These are phyloP conservation scores for Tuber magnatum DNA, from an alignment of 495 filamentous ascomycete species.

Conservation along the genomic window DNA sequence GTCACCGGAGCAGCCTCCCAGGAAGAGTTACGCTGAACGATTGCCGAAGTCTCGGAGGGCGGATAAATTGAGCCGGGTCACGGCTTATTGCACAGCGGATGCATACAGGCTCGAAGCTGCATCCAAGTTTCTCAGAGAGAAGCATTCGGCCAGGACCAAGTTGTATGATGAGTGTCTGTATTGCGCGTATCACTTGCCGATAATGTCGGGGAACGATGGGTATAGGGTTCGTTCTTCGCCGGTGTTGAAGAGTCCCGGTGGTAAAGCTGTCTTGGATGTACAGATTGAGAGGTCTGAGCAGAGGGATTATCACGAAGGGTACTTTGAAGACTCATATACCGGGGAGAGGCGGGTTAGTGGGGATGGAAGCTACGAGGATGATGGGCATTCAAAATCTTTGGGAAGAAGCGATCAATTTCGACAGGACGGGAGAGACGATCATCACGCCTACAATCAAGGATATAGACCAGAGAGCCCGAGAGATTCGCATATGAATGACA, in stretches of 20 bases:
- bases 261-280: conserved; percentile 85
- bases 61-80: conserved; percentile 81
- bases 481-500: conserved; percentile 37
- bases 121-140: conserved; percentile 76
- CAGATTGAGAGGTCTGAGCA: conserved; percentile 92
- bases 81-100: conserved; percentile 94
- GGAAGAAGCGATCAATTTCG: conserved; percentile 14
- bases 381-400: conserved; percentile 28
- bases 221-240: conserved; percentile 84
- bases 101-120: conserved; percentile 79
- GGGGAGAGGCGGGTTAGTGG: conserved; percentile 40
- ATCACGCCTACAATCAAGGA: conserved; percentile 6
- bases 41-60: conserved; percentile 80
- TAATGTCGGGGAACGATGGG: conserved; percentile 76
- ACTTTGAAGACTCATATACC: conserved; percentile 53
- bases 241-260: conserved; percentile 82
- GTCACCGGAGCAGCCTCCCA: conserved; percentile 41
- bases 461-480: conserved; percentile 37
- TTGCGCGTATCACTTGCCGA: conserved; percentile 83
- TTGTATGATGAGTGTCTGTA: conserved; percentile 99
- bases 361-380: conserved; percentile 40
- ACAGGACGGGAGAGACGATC: conserved; percentile 22
- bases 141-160: conserved; percentile 90
- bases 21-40: conserved; percentile 91
- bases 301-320: conserved; percentile 84